Percentiles rank a stretch among this genome's conserved stretches.
Evolutionary conservation across 2,329 filamentous ascomycete genomes (phyloP).

Genomic region (Sporothrix pseudoabietina): DNA sequence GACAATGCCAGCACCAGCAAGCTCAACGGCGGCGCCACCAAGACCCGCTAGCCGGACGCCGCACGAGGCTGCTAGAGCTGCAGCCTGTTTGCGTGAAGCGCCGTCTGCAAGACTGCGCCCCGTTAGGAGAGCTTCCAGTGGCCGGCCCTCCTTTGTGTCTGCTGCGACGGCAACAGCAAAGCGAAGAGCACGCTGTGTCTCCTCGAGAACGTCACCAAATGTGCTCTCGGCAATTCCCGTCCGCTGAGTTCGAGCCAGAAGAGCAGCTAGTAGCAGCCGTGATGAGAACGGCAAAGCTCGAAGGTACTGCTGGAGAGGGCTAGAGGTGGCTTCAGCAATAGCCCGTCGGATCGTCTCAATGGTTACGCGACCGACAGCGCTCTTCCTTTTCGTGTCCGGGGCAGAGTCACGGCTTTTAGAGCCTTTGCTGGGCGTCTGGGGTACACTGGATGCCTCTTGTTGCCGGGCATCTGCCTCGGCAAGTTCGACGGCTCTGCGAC

Average conservation of each 20-base stretch:
- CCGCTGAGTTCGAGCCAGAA: constrained; percentile 75
- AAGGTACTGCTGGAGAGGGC: constrained; percentile 86
- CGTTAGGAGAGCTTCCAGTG: constrained; percentile 58
- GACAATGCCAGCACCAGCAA: constrained; percentile 85
- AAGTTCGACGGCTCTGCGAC: constrained; percentile 89
- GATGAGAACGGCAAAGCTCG: constrained; percentile 77
- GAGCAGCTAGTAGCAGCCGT: constrained; percentile 82
- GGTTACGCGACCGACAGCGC: constrained; percentile 66
- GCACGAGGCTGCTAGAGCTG: constrained; percentile 33
- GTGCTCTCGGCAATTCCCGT: constrained; percentile 86
- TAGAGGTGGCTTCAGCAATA: constrained; percentile 92
- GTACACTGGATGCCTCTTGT: constrained; percentile 35
- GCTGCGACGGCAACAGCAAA: constrained; percentile 54
- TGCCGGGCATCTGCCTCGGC: constrained; percentile 69
- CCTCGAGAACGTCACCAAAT: constrained; percentile 85
- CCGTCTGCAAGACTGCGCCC: constrained; percentile 15
- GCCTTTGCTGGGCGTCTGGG: constrained; percentile 42
- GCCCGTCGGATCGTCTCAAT: constrained; percentile 92
- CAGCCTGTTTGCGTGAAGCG: constrained; percentile 27
- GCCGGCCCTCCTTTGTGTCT: constrained; percentile 47
- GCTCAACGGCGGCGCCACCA: constrained; percentile 70
- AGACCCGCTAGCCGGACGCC: constrained; percentile 40
- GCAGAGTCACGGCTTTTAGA: not conserved
- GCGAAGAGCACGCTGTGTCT: constrained; percentile 70
- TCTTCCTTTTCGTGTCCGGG: constrained; percentile 39